A percentile compares a stretch with the other conserved stretches of the same genome.
phyloP scores from a whole-genome alignment of 768 basidiomycete genomes.

The Boletus rex-veris region DNA sequence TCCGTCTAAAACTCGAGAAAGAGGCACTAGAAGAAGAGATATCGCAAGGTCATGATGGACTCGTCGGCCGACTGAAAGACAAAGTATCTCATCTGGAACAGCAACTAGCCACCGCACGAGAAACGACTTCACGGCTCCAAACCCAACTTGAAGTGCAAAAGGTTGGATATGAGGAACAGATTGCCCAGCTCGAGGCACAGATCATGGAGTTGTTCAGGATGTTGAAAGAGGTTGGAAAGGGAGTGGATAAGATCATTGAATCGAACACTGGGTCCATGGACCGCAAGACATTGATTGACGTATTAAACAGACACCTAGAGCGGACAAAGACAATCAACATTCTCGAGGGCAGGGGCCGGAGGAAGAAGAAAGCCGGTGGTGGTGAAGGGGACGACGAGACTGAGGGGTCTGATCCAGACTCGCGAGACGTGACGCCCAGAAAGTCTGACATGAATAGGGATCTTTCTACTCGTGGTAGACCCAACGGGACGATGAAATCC shows the following conservation, averaged over 20 bases:
- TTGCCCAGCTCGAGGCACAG: slow-evolving; percentile 85
- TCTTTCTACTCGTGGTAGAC: slow-evolving; percentile 33
- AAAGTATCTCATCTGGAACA: slow-evolving; percentile 70
- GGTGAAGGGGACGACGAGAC: slow-evolving; percentile 32
- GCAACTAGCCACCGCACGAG: slow-evolving; percentile 73
- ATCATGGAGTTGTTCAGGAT: slow-evolving; percentile 93
- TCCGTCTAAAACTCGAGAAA: slow-evolving; percentile 75
- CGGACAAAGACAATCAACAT: slow-evolving; percentile 81
- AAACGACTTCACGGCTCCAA: slow-evolving; percentile 72
- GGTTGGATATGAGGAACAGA: slow-evolving; percentile 76
- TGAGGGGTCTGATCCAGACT: slow-evolving; percentile 46
- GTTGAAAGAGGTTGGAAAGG: slow-evolving; percentile 80
- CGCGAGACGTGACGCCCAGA: slow-evolving; percentile 55
- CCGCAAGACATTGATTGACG: slow-evolving; percentile 74
- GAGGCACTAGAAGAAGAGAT: slow-evolving; percentile 80
- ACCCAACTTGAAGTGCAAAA: slow-evolving; percentile 77
- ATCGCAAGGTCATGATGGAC: slow-evolving; percentile 73
- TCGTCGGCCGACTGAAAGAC: slow-evolving; percentile 77
- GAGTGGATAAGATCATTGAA: slow-evolving; percentile 72
- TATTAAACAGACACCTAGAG: slow-evolving; percentile 78
- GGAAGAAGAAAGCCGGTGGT: slow-evolving; percentile 27
- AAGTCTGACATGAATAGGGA: slow-evolving; percentile 45
- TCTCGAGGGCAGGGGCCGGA: slow-evolving; percentile 65
- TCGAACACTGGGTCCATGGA: slow-evolving; percentile 62
- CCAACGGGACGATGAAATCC: slow-evolving; percentile 24